Percentiles rank a stretch among this genome's conserved stretches.
Conservation (phyloP, 306 rosid species). For the Quercus variabilis region DNA sequence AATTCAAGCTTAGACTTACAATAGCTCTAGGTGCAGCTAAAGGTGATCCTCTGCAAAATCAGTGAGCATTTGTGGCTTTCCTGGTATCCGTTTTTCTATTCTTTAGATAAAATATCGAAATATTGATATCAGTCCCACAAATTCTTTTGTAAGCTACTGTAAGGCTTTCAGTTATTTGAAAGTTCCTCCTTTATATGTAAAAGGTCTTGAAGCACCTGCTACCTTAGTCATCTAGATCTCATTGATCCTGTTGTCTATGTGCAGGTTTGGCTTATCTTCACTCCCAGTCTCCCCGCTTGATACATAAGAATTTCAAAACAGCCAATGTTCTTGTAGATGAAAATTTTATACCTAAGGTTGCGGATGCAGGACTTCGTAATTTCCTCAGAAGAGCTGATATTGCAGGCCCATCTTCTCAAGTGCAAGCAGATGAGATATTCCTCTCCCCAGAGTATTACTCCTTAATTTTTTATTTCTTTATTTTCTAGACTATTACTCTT, state of each 20-base stretch:
- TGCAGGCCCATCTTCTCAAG: slow-evolving; percentile 79
- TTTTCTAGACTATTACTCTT: not conserved
- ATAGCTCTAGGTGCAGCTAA: slow-evolving; percentile 97
- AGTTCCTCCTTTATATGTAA: slow-evolving; percentile 12
- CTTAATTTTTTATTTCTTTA: slow-evolving; percentile 11
- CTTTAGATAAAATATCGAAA: slow-evolving; percentile 47
- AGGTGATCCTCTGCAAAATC: slow-evolving; percentile 99
- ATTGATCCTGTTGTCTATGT: slow-evolving; percentile 23
- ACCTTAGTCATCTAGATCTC: slow-evolving; percentile 24
- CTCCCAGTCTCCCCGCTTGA: slow-evolving; percentile 75
- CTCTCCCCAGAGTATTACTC: slow-evolving; percentile 76
- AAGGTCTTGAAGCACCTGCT: slow-evolving; percentile 23
- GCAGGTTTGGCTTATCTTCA: slow-evolving; percentile 88
- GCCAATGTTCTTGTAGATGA: slow-evolving; percentile 90
- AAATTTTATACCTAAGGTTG: slow-evolving; percentile 76
- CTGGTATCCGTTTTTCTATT: slow-evolving; percentile 83
- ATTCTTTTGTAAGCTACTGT: slow-evolving; percentile 43
- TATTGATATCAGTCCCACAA: slow-evolving; percentile 44
- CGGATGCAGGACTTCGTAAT: slow-evolving; percentile 83
- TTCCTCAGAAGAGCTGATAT: slow-evolving; percentile 62
- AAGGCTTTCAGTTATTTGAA: slow-evolving; percentile 29
- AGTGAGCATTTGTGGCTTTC: slow-evolving; percentile 99
- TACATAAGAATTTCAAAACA: slow-evolving; percentile 87
- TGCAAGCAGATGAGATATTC: slow-evolving; percentile 61
- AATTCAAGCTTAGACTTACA: slow-evolving; percentile 81